Evolutionary conservation across 768 basidiomycete species (phyloP), one percentile per base, ranked within the genome.

Genomic region (Cyclocybe aegerita): DNA sequence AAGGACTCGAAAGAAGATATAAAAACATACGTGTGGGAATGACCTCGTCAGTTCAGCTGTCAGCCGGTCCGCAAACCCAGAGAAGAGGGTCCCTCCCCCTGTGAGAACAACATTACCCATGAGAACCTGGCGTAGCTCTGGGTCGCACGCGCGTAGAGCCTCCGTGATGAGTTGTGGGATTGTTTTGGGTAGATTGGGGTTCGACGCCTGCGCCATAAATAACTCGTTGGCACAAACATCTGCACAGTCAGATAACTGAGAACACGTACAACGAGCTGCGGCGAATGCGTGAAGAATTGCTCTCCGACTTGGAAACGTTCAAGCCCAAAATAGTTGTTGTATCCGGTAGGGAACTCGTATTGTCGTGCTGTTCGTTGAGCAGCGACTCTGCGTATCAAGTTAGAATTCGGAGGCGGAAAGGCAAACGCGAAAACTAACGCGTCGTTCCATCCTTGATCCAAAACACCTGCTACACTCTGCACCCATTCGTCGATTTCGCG

Each of bases 271-370:
- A 77, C 68, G 31, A 85, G 70, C 37, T 78, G 73, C 33, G 70
- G 74, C 4, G 81, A 77, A 58, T 94, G 91, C 50, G 78, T 79
- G 76, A 96, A 98, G 67, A 92, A 86, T 50, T 92, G 84, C 68
- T 99, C 97, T 44, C 94, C 90, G 10, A 93, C 84, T 50, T 78
- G 73, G 66, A 84, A 90, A 32, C 96, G 82, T 62, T 98, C 91
- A 7, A 78, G 61, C 0, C 87, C 89, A 68, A 94, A 97, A 61
- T 83, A 85, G 8, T 82, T 76, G 62, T 86, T 92, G 71, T 84
- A 98, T 1, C 97, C 97, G 32, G 91, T 93, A 0, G 97, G 92
- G 72, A 99, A 98, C 71, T 99, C 97, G 71, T 96, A 98, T 56
- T 81, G 86, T 55, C 79, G 79, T 36, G 74, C 65, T 5, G 80